phyloP scores from a whole-genome alignment of 116 monocot species.

The Posidonia oceanica region DNA sequence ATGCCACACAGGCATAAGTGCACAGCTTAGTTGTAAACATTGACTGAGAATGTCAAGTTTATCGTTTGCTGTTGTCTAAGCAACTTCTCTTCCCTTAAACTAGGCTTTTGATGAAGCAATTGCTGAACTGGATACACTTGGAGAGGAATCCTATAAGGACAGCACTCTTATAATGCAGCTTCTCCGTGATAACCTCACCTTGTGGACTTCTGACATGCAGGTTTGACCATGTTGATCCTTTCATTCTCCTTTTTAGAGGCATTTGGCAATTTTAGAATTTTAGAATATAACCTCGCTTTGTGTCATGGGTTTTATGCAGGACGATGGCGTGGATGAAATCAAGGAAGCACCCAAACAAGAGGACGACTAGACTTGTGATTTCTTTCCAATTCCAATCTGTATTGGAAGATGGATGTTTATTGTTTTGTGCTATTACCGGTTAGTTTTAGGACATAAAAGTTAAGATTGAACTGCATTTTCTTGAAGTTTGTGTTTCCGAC shows the following conservation, averaged over 20 bases:
- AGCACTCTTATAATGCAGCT: constrained; percentile 80
- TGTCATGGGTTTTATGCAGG: constrained; percentile 9
- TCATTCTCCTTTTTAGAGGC: not conserved
- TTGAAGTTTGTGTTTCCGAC: not conserved
- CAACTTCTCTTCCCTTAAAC: not conserved
- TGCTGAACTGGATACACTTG: constrained; percentile 44
- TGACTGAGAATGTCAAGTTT: not conserved
- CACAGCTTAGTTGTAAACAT: too few species aligned
- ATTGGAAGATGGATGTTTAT: not conserved
- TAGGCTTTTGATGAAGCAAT: constrained; percentile 67
- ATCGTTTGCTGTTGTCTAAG: not conserved
- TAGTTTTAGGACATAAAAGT: not conserved
- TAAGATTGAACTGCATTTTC: not conserved
- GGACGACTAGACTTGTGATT: not conserved
- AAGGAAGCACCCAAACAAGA: constrained; percentile 23
- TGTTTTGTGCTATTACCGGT: not conserved
- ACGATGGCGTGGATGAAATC: constrained; percentile 34
- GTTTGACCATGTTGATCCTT: not conserved
- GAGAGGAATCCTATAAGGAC: constrained; percentile 69
- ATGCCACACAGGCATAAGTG: too few species aligned
- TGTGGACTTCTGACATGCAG: constrained; percentile 23
- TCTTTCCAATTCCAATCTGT: not conserved
- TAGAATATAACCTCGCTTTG: too few species aligned
- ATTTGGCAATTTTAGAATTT: not conserved
- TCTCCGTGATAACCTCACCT: constrained; percentile 55